These are phyloP conservation scores for Boletus speciosus DNA, from an alignment of 768 basidiomycete species.

Conservation along the genomic window DNA sequence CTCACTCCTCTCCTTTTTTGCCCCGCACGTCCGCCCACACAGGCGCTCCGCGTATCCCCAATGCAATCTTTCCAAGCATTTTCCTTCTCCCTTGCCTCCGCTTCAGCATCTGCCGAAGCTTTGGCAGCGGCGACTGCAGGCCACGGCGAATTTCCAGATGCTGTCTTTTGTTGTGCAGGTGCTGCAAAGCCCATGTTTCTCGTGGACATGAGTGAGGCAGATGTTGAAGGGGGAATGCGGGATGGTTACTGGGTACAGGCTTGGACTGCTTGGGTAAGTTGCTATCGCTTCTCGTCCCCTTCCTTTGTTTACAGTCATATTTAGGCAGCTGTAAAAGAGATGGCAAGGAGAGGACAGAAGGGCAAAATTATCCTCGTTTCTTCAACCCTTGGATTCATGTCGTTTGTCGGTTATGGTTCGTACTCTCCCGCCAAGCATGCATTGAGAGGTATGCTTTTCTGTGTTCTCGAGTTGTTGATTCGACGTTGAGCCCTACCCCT, in stretches of 20 bases:
- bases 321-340: constrained; percentile 65
- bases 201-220: constrained; percentile 60
- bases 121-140: constrained; percentile 56
- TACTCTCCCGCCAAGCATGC: constrained; percentile 88
- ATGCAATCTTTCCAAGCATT: constrained; percentile 62
- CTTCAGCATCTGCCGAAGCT: constrained; percentile 53
- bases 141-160: constrained; percentile 65
- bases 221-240: constrained; percentile 45
- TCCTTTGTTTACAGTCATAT: not conserved
- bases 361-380: constrained; percentile 77
- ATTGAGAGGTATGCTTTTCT: constrained; percentile 55
- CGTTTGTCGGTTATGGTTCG: constrained; percentile 71
- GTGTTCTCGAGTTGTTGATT: not conserved
- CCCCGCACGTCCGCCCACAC: not conserved
- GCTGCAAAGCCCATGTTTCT: constrained; percentile 68
- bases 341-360: constrained; percentile 52
- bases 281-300: not conserved
- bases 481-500: not conserved
- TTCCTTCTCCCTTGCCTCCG: constrained; percentile 60
- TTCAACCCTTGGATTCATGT: constrained; percentile 71
- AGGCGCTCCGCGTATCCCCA: constrained; percentile 53
- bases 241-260: constrained; percentile 37
- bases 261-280: constrained; percentile 46
- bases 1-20: not conserved
- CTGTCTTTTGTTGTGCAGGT: constrained; percentile 80